Percentiles rank a stretch among this genome's conserved stretches.
Evolutionary conservation across 805 yeast species (phyloP).

Genomic region (Yamadazyma ubonensis): DNA sequence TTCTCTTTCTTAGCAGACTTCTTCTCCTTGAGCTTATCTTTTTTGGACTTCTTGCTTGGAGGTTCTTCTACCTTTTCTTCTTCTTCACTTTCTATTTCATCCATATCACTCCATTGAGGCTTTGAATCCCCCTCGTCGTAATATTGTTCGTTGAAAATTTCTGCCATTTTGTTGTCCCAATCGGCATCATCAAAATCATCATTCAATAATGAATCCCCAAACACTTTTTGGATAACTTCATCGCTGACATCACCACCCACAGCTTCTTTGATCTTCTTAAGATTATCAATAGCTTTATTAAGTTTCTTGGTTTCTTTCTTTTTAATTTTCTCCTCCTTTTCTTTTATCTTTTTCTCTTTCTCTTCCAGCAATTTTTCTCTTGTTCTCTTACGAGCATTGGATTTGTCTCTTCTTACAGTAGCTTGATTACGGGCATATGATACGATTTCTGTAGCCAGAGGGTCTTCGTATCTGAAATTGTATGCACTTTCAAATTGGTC

Average conservation of each 20-base stretch:
- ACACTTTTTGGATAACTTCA: conserved; percentile 57
- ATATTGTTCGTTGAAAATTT: conserved; percentile 81
- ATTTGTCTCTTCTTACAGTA: conserved; percentile 78
- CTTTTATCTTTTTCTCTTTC: conserved; percentile 49
- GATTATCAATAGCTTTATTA: conserved; percentile 71
- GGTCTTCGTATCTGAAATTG: conserved; percentile 93
- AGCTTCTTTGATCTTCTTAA: conserved; percentile 61
- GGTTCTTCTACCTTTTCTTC: conserved; percentile 17
- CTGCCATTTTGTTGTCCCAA: conserved; percentile 86
- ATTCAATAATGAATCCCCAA: conserved; percentile 73
- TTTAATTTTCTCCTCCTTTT: conserved; percentile 59
- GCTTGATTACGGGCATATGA: conserved; percentile 95
- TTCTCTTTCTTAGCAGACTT: conserved; percentile 60
- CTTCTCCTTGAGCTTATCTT: conserved; percentile 58
- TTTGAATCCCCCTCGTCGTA: conserved; percentile 51
- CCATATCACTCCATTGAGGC: conserved; percentile 37
- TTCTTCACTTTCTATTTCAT: conserved; percentile 16
- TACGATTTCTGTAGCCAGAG: conserved; percentile 84
- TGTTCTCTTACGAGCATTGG: conserved; percentile 73
- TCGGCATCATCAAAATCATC: conserved; percentile 88
- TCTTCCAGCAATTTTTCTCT: conserved; percentile 68
- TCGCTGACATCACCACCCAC: conserved; percentile 65
- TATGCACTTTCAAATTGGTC: conserved; percentile 90
- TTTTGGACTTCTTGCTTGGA: conserved; percentile 44
- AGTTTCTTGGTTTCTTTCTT: conserved; percentile 75